phyloP scores from a whole-genome alignment of 1,139 yeast species.

The Barnettozyma hawaiiensis region DNA sequence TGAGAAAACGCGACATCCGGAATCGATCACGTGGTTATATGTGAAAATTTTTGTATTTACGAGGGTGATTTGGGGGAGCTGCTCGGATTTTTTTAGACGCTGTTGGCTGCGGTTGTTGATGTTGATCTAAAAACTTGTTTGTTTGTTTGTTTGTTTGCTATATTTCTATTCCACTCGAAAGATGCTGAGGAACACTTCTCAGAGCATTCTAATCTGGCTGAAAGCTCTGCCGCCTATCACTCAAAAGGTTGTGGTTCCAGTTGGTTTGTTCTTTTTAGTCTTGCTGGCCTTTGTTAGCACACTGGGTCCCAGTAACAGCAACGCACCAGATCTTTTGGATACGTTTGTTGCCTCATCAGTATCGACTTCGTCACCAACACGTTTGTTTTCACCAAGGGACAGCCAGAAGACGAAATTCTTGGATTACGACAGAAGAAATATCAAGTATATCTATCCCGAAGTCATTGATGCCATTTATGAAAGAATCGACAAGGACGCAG shows the following conservation, averaged over 20 bases:
- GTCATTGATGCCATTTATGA: slow-evolving; percentile 10
- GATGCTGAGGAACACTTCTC: neutral
- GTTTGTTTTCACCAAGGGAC: neutral
- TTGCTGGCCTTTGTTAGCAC: neutral
- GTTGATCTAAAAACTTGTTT: too few species aligned
- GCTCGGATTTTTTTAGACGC: too few species aligned
- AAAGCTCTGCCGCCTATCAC: neutral
- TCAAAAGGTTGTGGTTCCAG: neutral
- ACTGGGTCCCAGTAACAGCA: neutral
- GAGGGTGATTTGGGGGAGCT: too few species aligned
- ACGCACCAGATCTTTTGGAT: neutral
- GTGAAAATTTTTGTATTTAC: too few species aligned
- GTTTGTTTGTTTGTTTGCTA: too few species aligned
- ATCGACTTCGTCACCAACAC: neutral
- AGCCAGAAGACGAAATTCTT: neutral
- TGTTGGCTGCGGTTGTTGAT: too few species aligned
- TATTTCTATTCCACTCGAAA: neutral
- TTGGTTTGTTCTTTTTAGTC: neutral
- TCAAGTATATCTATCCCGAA: slow-evolving; percentile 13
- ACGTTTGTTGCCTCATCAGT: too few species aligned
- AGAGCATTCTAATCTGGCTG: neutral
- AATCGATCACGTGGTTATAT: too few species aligned
- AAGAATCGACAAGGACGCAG: slow-evolving; percentile 9
- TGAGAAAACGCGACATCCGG: too few species aligned
- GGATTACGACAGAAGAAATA: slow-evolving; percentile 11